Conservation (phyloP, 768 basidiomycete genomes). For the Leccinellum luteum region DNA sequence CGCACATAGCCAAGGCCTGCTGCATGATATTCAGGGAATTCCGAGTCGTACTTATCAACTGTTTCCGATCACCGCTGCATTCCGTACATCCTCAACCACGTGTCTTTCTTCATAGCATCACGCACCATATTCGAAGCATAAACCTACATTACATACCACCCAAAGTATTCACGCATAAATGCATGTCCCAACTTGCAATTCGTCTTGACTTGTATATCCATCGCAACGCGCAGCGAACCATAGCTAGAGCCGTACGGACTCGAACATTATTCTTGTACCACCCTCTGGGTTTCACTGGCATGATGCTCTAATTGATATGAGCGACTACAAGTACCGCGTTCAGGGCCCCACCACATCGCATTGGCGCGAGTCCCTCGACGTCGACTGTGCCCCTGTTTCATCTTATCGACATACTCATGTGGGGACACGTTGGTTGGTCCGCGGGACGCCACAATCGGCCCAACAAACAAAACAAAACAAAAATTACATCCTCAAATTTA, state of each 20-base stretch:
- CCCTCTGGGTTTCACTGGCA: slow-evolving; percentile 3
- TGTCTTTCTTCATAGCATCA: slow-evolving; percentile 10
- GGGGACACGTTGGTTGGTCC: neutral
- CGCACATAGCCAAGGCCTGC: neutral
- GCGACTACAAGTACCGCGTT: neutral
- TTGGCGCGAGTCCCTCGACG: slow-evolving; percentile 2
- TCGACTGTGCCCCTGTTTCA: neutral
- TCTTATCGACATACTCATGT: neutral
- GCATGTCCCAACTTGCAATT: neutral
- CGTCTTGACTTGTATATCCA: slow-evolving; percentile 13
- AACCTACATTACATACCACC: slow-evolving; percentile 13
- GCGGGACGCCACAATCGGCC: neutral
- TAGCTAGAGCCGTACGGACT: slow-evolving; percentile 16
- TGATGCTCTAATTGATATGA: neutral
- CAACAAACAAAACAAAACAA: slow-evolving; percentile 17
- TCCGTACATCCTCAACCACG: neutral
- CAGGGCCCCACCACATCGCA: neutral
- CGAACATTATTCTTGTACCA: slow-evolving; percentile 19
- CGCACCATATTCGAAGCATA: slow-evolving; percentile 12
- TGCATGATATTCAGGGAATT: neutral
- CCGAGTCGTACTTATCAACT: neutral
- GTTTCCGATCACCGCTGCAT: neutral
- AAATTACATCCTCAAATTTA: neutral
- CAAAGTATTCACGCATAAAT: slow-evolving; percentile 4
- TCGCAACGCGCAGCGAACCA: neutral